phyloP scores from a whole-genome alignment of 257 asterid genomes.

The Nicotiana attenuata region DNA sequence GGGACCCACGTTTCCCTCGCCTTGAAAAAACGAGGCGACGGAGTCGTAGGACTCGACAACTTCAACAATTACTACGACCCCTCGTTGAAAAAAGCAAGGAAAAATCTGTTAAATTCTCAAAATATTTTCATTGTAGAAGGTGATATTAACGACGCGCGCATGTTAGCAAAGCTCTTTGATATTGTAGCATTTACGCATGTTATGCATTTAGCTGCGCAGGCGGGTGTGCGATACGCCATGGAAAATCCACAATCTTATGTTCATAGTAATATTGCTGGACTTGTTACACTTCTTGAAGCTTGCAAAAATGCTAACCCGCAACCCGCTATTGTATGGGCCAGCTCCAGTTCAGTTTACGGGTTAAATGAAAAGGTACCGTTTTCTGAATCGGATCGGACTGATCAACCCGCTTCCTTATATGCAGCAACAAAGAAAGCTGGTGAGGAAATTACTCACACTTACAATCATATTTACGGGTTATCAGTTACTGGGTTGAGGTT shows the following conservation, averaged over 20 bases:
- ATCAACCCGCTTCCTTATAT: constrained; percentile 20
- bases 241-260: constrained; percentile 19
- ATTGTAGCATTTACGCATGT: constrained; percentile 21
- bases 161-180: constrained; percentile 15
- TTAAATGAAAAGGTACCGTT: constrained; percentile 17
- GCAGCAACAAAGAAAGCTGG: constrained; percentile 23
- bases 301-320: constrained; percentile 18
- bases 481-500: constrained; percentile 20
- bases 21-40: constrained; percentile 18
- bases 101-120: background rate
- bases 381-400: constrained; percentile 18
- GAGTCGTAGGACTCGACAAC: constrained; percentile 17
- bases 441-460: constrained; percentile 21
- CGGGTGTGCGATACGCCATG: constrained; percentile 25
- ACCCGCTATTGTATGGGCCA: constrained; percentile 20
- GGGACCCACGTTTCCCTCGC: constrained; percentile 20
- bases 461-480: constrained; percentile 23
- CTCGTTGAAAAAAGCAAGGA: constrained; percentile 10
- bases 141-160: constrained; percentile 9
- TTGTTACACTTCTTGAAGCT: constrained; percentile 7
- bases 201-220: constrained; percentile 25
- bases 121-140: constrained; percentile 16
- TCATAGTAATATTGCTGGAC: constrained; percentile 13
- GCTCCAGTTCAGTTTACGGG: constrained; percentile 25
- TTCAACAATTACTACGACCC: constrained; percentile 25